phyloP scores from a whole-genome alignment of 2,329 filamentous ascomycete genomes.

The Neofusicoccum laricinum region DNA sequence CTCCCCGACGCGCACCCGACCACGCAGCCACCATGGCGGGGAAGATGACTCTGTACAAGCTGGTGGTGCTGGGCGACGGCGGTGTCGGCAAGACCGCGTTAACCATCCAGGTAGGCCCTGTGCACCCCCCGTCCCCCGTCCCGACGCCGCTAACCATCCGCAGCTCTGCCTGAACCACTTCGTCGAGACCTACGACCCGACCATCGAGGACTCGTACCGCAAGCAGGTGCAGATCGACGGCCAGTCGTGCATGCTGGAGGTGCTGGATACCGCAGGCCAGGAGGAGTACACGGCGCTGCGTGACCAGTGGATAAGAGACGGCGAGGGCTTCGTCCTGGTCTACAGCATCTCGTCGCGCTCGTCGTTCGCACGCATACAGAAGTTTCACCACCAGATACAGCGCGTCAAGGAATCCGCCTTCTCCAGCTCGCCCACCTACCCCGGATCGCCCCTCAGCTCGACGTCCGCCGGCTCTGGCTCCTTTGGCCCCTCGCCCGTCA shows the following conservation, averaged over 20 bases:
- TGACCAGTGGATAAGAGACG: conserved; percentile 98
- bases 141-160: conserved; percentile 1
- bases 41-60: conserved; percentile 93
- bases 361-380: conserved; percentile 90
- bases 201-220: conserved; percentile 66
- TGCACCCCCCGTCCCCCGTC: neutral
- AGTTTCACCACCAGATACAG: conserved; percentile 95
- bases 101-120: conserved; percentile 80
- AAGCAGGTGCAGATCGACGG: conserved; percentile 82
- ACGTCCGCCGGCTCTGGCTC: conserved; percentile 51
- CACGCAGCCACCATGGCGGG: conserved; percentile 64
- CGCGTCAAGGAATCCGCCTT: conserved; percentile 86
- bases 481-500: conserved; percentile 78
- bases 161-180: conserved; percentile 97
- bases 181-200: conserved; percentile 80
- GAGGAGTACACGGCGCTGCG: conserved; percentile 96
- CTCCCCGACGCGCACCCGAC: conserved; percentile 8
- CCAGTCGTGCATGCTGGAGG: conserved; percentile 95
- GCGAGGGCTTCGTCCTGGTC: conserved; percentile 94
- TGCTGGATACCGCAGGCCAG: conserved; percentile 94
- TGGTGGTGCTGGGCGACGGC: conserved; percentile 92
- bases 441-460: conserved; percentile 67
- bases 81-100: conserved; percentile 92
- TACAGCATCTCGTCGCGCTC: conserved; percentile 98
- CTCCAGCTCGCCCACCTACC: conserved; percentile 71